Conservation (phyloP, 331 rosid species). For the Arachis monticola region DNA sequence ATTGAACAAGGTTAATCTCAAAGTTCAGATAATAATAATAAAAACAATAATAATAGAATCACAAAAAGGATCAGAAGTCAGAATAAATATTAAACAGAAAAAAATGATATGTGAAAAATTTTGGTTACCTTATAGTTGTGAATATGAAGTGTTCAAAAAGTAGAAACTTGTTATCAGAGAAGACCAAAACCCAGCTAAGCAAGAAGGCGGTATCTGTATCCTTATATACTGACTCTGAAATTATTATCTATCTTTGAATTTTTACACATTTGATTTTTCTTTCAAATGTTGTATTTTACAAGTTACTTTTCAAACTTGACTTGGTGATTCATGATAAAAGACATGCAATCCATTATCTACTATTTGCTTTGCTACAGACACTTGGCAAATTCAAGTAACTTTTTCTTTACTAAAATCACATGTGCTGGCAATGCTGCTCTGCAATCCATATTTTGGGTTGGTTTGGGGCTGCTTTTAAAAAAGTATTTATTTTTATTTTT, state of each 20-base stretch:
- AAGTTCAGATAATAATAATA: constrained; percentile 5
- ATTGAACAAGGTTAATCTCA: constrained; percentile 1
- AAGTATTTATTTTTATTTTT: too few relatives aligned
- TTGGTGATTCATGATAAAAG: background rate
- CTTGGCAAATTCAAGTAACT: too few relatives aligned
- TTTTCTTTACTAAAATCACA: too few relatives aligned
- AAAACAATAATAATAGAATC: background rate
- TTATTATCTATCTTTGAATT: background rate
- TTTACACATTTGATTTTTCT: background rate
- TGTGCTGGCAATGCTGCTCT: too few relatives aligned
- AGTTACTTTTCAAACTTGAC: background rate
- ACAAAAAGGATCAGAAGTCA: background rate
- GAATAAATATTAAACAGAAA: background rate
- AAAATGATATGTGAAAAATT: background rate
- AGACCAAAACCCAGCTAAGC: background rate
- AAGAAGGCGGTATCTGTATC: background rate
- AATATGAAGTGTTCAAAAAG: background rate
- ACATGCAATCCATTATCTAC: background rate
- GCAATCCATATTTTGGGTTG: too few relatives aligned
- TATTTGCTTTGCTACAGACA: background rate
- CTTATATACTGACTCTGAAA: constrained; percentile 11
- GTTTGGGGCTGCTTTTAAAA: too few relatives aligned
- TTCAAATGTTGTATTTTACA: background rate
- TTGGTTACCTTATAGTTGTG: constrained; percentile 23
- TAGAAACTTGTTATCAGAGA: background rate